Conservation (phyloP, 345 rosid species). For the Gynandropsis gynandra region DNA sequence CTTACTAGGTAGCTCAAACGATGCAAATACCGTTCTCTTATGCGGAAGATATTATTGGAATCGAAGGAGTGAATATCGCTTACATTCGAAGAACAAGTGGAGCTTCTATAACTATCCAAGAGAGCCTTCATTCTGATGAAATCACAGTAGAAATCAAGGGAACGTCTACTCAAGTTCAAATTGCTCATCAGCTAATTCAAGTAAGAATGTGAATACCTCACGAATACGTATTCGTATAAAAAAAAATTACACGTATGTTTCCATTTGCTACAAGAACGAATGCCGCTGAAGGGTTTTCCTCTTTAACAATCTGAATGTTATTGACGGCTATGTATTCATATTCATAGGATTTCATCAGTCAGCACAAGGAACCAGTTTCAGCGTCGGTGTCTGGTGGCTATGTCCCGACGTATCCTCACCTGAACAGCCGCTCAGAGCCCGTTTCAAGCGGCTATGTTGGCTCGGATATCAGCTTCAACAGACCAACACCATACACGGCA, state of each 20-base stretch:
- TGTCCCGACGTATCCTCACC: constrained; percentile 29
- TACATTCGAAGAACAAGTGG: constrained; percentile 68
- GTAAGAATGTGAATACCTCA: too few species aligned
- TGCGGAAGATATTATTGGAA: constrained; percentile 78
- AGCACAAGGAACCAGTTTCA: constrained; percentile 28
- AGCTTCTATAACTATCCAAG: constrained; percentile 62
- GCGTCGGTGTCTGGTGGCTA: constrained; percentile 23
- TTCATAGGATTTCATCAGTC: constrained; percentile 28
- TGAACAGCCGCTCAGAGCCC: constrained; percentile 21
- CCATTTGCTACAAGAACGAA: too few species aligned
- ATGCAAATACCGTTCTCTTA: constrained; percentile 77
- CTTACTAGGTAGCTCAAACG: constrained; percentile 56
- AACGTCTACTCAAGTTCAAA: constrained; percentile 60
- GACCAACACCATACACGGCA: constrained; percentile 22
- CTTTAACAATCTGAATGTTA: neutral
- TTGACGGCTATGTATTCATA: neutral
- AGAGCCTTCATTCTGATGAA: constrained; percentile 63
- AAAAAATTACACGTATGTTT: too few species aligned
- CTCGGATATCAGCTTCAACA: constrained; percentile 21
- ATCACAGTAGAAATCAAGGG: constrained; percentile 82
- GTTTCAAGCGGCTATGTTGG: constrained; percentile 22
- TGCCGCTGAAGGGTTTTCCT: neutral
- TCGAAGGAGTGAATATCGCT: constrained; percentile 69
- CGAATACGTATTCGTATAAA: too few species aligned
- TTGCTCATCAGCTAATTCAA: constrained; percentile 70